phyloP scores from a whole-genome alignment of 805 yeast species.

The Saccharomycopsis sp. region DNA sequence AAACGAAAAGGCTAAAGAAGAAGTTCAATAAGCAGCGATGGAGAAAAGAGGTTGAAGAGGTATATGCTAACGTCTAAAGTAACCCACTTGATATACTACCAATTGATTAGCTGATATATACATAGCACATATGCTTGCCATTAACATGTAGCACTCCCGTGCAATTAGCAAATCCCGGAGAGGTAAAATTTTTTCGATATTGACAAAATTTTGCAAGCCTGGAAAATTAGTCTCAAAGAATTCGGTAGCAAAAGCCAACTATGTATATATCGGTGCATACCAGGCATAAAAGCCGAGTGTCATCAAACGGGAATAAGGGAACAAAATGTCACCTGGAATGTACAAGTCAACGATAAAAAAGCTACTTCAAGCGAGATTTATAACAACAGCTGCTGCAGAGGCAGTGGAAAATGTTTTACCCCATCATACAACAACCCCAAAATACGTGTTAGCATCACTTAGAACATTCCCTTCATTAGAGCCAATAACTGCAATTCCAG shows the following conservation, averaged over 20 bases:
- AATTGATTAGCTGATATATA: no score
- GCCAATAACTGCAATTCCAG: conserved; percentile 72
- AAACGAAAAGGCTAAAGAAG: no score
- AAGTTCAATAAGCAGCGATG: no score
- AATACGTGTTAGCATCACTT: conserved; percentile 67
- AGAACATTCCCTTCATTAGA: conserved; percentile 87
- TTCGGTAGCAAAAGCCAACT: no score
- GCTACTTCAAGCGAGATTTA: background rate
- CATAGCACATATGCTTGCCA: no score
- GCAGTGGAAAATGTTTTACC: background rate
- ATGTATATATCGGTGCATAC: no score
- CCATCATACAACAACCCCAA: conserved; percentile 36
- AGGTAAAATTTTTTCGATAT: background rate
- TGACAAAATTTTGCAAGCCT: background rate
- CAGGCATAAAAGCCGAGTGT: no score
- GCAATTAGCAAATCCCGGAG: background rate
- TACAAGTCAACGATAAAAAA: background rate
- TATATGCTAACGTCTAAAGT: no score
- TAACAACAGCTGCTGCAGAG: background rate
- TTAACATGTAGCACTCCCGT: background rate
- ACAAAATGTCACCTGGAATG: background rate
- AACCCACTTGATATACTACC: no score
- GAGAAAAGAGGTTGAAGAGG: no score
- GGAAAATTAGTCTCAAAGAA: no score
- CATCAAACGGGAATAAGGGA: background rate